Evolutionary conservation across 2,329 filamentous ascomycete genomes (phyloP).

Genomic region (Colletotrichum simmondsii): DNA sequence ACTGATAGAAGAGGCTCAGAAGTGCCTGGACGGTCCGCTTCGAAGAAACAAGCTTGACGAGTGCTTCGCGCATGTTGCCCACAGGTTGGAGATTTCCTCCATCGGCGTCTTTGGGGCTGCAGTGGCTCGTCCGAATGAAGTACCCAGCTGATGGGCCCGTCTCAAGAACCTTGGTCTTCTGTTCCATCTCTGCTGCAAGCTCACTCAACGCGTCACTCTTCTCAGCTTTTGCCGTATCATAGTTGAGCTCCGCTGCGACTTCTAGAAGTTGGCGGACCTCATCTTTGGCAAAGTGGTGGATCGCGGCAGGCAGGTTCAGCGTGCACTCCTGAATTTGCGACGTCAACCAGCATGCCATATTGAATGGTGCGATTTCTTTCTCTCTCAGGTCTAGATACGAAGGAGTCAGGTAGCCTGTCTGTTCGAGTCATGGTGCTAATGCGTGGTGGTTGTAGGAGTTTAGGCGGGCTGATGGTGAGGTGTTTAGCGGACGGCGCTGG

Average conservation of each 20-base stretch:
- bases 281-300: neutral
- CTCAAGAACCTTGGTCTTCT: accelerated
- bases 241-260: neutral
- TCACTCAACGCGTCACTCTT: neutral
- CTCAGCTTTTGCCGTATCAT: neutral
- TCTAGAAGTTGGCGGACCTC: neutral
- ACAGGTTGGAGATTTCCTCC: too few species aligned
- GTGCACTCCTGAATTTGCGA: neutral
- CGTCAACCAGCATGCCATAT: neutral
- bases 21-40: neutral
- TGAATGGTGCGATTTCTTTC: neutral
- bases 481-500: neutral
- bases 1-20: neutral
- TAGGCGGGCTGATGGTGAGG: neutral
- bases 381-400: neutral
- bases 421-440: neutral
- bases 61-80: too few species aligned
- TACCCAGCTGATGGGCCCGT: neutral
- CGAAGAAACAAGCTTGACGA: too few species aligned
- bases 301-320: accelerated
- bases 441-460: neutral
- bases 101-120: neutral
- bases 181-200: neutral
- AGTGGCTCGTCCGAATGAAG: neutral
- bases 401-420: neutral